Base-by-base conservation (phyloP, 106 monocot genomes). In the Dendrobium nobile region DNA sequence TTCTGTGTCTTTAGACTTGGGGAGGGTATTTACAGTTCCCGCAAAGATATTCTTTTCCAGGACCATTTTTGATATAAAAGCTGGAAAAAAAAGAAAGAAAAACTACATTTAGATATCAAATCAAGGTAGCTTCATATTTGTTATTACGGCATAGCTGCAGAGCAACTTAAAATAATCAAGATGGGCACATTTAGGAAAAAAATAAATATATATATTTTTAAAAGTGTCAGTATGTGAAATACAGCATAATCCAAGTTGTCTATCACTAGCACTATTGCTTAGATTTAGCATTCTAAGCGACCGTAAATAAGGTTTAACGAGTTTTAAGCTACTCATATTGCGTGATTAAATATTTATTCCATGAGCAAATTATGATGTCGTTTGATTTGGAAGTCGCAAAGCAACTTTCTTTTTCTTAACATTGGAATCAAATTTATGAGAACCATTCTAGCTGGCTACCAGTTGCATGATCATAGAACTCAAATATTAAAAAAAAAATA, bases 21-120 rank as follows among this genome's bases (percentile, higher is more conserved):
- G 41, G 41, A 77, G 7, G 22, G 58, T 83, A 61, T 68, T 83
- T 54, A 80, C 45, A 42, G 67, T 79, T 72, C 77, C 82, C n/a
- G 77, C 42, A 3, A 64, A 16, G 6, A 59, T 10, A 41, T 59
- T 72, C 42, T 64, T 41, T 54, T 56, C 77, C 10, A 28, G 28
- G 22, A 40, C 68, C 41, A 86, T 67, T 42, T 77, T 77, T 43
- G 80, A 75, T 72, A 83, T 61, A 77, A 86, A 72, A 24, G 86
- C 86, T 85, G 81, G 37, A 41, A 61, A 22, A 59, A 22, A 61
- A 61, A 61, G 5, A 2, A n/a, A n/a, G 58, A 58, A 58, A 61
- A 61, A 4, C 22, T 61, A 6, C 61, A 61, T 22, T 61, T 61
- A n/a, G 6, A 22, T 22, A 61, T 22, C 11, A 10, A 61, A 61